Conservation (phyloP, 2,329 filamentous ascomycete genomes). For the Alternaria sp. region DNA sequence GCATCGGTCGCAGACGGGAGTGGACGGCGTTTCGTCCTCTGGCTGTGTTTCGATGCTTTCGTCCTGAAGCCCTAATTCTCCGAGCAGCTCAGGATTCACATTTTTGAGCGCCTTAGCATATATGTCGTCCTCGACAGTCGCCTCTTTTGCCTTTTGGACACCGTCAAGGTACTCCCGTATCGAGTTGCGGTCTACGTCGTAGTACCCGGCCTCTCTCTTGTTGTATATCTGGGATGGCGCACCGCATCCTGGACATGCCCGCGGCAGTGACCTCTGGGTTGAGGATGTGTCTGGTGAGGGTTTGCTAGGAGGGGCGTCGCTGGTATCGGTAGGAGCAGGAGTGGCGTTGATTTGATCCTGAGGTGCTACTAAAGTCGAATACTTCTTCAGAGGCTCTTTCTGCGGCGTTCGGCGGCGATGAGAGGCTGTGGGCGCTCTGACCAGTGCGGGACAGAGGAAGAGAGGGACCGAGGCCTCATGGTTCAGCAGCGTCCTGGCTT, state of each 20-base stretch:
- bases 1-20: conserved; percentile 83
- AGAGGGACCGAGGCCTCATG: conserved; percentile 35
- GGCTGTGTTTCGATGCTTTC: conserved; percentile 16
- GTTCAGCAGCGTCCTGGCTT: conserved; percentile 34
- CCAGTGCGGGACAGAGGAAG: conserved; percentile 45
- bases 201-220: conserved; percentile 63
- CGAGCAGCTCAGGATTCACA: conserved; percentile 33
- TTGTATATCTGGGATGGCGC: conserved; percentile 64
- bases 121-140: conserved; percentile 42
- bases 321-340: conserved; percentile 9
- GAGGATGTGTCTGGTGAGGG: conserved; percentile 3
- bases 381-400: conserved; percentile 15
- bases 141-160: conserved; percentile 26
- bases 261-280: conserved; percentile 49
- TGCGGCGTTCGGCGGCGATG: conserved; percentile 10
- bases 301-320: background rate
- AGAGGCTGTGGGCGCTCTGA: conserved; percentile 22
- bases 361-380: conserved; percentile 31
- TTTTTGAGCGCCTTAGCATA: conserved; percentile 46
- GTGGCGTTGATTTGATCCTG: conserved; percentile 23
- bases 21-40: conserved; percentile 27
- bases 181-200: conserved; percentile 57
- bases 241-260: conserved; percentile 68
- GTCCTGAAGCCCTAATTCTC: conserved; percentile 39
- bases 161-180: conserved; percentile 50